Evolutionary conservation across 495 filamentous ascomycete species (phyloP).

Genomic region (Jackrogersella minutella): DNA sequence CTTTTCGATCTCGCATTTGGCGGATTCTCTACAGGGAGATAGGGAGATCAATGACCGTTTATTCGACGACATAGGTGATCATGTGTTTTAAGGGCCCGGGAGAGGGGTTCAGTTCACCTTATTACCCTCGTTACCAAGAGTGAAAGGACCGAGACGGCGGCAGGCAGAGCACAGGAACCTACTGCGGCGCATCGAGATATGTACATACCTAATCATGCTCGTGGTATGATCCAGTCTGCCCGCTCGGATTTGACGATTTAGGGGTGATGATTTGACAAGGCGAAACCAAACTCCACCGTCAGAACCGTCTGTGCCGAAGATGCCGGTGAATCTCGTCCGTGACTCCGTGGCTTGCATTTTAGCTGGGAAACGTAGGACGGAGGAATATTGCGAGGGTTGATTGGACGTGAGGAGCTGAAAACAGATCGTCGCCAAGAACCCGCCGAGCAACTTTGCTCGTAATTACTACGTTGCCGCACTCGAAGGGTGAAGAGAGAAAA

Average conservation of each 20-base stretch:
- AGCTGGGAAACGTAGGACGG: slow-evolving; percentile 11
- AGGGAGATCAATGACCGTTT: slow-evolving; percentile 35
- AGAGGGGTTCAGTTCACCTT: slow-evolving; percentile 33
- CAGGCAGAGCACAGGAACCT: slow-evolving; percentile 9
- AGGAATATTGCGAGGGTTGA: slow-evolving; percentile 24
- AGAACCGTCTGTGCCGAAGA: slow-evolving; percentile 38
- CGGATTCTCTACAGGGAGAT: slow-evolving; percentile 34
- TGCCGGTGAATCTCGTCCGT: slow-evolving; percentile 39
- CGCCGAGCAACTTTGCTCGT: slow-evolving; percentile 6
- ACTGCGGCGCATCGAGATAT: slow-evolving; percentile 31
- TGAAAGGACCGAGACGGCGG: slow-evolving; percentile 25
- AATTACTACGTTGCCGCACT: slow-evolving; percentile 7
- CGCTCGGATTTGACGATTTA: slow-evolving; percentile 22
- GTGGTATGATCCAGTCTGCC: slow-evolving; percentile 8
- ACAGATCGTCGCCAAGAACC: slow-evolving; percentile 10
- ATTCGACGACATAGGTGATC: slow-evolving; percentile 34
- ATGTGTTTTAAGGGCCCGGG: slow-evolving; percentile 35
- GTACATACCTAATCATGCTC: slow-evolving; percentile 4
- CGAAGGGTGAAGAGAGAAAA: not conserved
- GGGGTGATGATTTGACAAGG: slow-evolving; percentile 22
- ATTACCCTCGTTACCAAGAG: slow-evolving; percentile 27
- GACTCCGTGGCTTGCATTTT: slow-evolving; percentile 36
- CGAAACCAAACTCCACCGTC: slow-evolving; percentile 20
- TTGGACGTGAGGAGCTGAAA: slow-evolving; percentile 39
- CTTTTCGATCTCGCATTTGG: slow-evolving; percentile 38